Conservation (phyloP, 345 rosid genomes). For the Dipteronia dyeriana region DNA sequence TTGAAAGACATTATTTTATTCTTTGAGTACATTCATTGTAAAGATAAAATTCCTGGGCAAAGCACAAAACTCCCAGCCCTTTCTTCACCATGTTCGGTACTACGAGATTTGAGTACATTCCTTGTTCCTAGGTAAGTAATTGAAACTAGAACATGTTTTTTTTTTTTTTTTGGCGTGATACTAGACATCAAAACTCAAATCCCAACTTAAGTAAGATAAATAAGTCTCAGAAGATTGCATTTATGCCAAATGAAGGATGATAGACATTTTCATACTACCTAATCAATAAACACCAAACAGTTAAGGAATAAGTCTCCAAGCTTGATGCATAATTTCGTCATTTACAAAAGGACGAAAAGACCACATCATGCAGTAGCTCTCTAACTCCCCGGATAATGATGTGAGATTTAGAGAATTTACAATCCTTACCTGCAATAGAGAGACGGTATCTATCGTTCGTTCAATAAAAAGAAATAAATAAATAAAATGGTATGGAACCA, state of each 20-base stretch:
- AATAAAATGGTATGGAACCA: background rate
- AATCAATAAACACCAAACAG: background rate
- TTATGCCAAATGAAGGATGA: background rate
- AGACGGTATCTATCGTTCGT: background rate
- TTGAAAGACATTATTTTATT: too few species aligned
- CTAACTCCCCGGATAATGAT: conserved; percentile 54
- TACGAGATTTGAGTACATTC: too few species aligned
- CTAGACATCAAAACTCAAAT: too few species aligned
- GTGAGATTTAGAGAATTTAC: conserved; percentile 60
- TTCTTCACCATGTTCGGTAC: too few species aligned
- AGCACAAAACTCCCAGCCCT: too few species aligned
- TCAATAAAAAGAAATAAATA: background rate
- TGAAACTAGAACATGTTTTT: too few species aligned
- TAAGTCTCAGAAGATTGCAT: background rate
- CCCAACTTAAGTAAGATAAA: too few species aligned
- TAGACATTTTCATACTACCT: background rate
- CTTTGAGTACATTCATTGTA: too few species aligned
- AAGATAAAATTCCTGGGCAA: too few species aligned
- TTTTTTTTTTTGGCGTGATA: too few species aligned
- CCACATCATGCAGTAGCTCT: conserved; percentile 78
- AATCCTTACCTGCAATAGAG: conserved; percentile 63
- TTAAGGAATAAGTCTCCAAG: conserved; percentile 59
- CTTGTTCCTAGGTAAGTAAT: too few species aligned
- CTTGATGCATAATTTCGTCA: conserved; percentile 60
- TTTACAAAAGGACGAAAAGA: conserved; percentile 68